These are phyloP conservation scores for Trifolium dubium DNA, from an alignment of 306 rosid species.

Conservation along the genomic window DNA sequence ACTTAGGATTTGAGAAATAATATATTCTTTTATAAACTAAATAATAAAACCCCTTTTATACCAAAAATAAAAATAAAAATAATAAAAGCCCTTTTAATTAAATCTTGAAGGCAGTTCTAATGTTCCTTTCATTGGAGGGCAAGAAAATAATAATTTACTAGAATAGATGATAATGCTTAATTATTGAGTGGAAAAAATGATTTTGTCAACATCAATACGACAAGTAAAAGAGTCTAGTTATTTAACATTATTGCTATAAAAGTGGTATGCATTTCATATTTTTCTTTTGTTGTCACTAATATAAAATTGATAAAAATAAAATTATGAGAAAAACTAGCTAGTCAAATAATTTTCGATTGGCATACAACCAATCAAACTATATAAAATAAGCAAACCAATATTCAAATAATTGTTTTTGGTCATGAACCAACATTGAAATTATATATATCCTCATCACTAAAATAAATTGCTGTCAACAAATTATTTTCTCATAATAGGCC, in stretches of 20 bases:
- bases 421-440: no score
- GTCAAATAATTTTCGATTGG: not conserved
- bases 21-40: not conserved
- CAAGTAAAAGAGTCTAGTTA: conserved; percentile 33
- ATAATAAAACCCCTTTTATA: not conserved
- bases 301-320: not conserved
- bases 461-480: no score
- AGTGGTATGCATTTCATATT: not conserved
- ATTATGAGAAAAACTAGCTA: no score
- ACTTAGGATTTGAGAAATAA: no score
- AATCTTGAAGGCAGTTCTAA: conserved; percentile 9
- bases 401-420: no score
- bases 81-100: not conserved
- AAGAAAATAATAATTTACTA: not conserved
- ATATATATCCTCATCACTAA: no score
- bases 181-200: conserved; percentile 5
- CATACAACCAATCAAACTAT: not conserved
- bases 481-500: no score
- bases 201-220: conserved; percentile 32
- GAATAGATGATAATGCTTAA: not conserved
- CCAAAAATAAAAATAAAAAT: no score
- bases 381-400: not conserved
- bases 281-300: conserved; percentile 23
- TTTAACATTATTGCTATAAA: conserved; percentile 32
- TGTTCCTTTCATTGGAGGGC: conserved; percentile 26